These are phyloP conservation scores for Aspergillus tamarii DNA, from an alignment of 2,329 filamentous ascomycete species.

Conservation along the genomic window DNA sequence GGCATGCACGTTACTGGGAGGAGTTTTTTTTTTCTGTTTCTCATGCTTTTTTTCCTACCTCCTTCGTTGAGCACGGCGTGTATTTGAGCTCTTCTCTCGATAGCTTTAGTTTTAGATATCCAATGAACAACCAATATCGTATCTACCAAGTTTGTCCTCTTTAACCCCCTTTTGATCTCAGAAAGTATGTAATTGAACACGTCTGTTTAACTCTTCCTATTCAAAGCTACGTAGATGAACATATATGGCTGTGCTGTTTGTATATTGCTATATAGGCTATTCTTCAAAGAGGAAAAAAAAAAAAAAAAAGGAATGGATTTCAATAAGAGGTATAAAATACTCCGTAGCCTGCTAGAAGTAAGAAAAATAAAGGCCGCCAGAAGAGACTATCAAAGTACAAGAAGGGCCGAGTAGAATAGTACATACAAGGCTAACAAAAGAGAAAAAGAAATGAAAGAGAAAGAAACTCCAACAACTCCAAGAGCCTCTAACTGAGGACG, in stretches of 20 bases:
- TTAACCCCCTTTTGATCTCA: neutral
- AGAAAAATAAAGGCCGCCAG: neutral
- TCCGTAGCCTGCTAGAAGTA: slow-evolving; percentile 17
- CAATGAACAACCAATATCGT: slow-evolving; percentile 1
- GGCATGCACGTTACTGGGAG: slow-evolving; percentile 16
- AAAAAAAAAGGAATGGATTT: neutral
- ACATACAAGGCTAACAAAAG: slow-evolving; percentile 3
- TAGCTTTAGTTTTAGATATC: slow-evolving; percentile 8
- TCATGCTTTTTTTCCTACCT: slow-evolving; percentile 6
- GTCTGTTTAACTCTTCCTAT: neutral
- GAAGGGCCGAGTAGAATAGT: slow-evolving; percentile 1
- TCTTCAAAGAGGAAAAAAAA: neutral
- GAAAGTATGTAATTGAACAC: neutral
- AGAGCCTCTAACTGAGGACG: neutral
- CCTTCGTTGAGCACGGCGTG: neutral
- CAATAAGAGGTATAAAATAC: slow-evolving; percentile 8
- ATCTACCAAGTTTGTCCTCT: neutral
- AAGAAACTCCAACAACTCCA: slow-evolving; percentile 6
- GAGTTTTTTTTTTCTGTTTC: slow-evolving; percentile 14
- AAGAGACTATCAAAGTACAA: slow-evolving; percentile 4
- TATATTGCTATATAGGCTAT: neutral
- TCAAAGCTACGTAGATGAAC: neutral
- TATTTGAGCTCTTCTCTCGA: slow-evolving; percentile 1
- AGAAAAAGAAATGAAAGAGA: slow-evolving; percentile 10
- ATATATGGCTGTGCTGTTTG: neutral